Base-by-base conservation (phyloP, 2,329 filamentous ascomycete species). In the Xylaria hypoxylon region DNA sequence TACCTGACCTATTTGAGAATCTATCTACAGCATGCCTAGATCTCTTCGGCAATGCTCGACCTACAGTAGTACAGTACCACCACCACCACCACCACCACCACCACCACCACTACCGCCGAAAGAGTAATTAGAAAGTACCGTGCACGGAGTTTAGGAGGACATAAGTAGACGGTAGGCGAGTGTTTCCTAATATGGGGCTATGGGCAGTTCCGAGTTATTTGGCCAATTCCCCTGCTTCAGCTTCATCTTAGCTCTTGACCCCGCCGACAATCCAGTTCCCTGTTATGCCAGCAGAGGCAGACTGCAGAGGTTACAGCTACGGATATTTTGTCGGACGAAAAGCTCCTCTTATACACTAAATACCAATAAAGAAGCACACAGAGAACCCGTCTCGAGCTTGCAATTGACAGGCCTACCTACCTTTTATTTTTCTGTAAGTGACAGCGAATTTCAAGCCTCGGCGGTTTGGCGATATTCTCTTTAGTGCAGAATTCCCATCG, bases 241-340 rank as follows among this genome's bases (percentile, higher is more conserved):
- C 64, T 65, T 65, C 59, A 24, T 47, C 63, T 57, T 52, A 26
- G 51, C 63, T 61, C 55, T 60, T 38, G 50, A 33, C 51, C 51
- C 51, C 51, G 22, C 40, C 15, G 13, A 28, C 35, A 42, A 55
- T 5, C 28, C 28, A 5, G 28, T 31, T 31, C 28, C 28, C 28
- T 31, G 28, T 4, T 38, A 38, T 38, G 35, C 13, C 13, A n/a
- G n/a, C n/a, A n/a, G n/a, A n/a, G n/a, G n/a, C n/a, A n/a, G n/a
- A n/a, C n/a, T n/a, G n/a, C n/a, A n/a, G n/a, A 40, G 33, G 33
- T 53, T 11, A 40, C 51, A 26, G 19, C 6, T 11, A 53, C 17
- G 35, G 8, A 3, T 19, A n/a, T 40, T 11, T 40, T 11, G 7
- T 26, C 33, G 1, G 33, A 40, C 3, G 13, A 53, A 26, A n/a